Percentiles rank a stretch among this genome's conserved stretches.
phyloP scores from a whole-genome alignment of 352 stramenopile genomes.

The Discostella stelligera region DNA sequence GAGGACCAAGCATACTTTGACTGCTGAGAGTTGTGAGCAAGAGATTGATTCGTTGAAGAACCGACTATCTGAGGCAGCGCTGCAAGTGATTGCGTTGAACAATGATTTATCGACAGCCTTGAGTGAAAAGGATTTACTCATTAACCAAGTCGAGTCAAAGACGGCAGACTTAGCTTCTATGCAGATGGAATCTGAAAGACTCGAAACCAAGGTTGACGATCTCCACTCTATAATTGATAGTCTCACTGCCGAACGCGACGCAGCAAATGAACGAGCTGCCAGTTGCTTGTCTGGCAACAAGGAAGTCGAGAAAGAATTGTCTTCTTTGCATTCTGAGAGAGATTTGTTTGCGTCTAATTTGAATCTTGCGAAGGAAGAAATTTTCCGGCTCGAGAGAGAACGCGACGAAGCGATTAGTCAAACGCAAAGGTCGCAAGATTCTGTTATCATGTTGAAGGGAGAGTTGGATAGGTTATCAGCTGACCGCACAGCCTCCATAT shows the following conservation, averaged over 20 bases:
- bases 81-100: slow-evolving; percentile 3
- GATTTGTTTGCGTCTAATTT: slow-evolving; percentile 14
- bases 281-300: slow-evolving; percentile 21
- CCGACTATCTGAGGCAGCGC: slow-evolving; percentile 1
- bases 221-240: slow-evolving; percentile 19
- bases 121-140: slow-evolving; percentile 11
- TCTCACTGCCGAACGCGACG: slow-evolving; percentile 24
- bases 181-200: neutral
- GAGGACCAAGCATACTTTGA: neutral
- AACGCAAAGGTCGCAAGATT: slow-evolving; percentile 13
- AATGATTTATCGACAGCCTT: slow-evolving; percentile 12
- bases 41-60: slow-evolving; percentile 29
- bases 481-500: neutral
- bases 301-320: slow-evolving; percentile 2
- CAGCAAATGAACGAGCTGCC: slow-evolving; percentile 15
- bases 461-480: neutral
- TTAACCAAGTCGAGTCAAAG: slow-evolving; percentile 8
- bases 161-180: neutral
- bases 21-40: neutral
- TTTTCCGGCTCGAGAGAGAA: slow-evolving; percentile 16
- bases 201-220: slow-evolving; percentile 1
- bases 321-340: slow-evolving; percentile 18
- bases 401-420: slow-evolving; percentile 3
- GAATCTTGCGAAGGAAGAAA: slow-evolving; percentile 5
- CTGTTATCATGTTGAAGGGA: neutral